Evolutionary conservation across 345 rosid species (phyloP).

Genomic region (Brassica nigra): DNA sequence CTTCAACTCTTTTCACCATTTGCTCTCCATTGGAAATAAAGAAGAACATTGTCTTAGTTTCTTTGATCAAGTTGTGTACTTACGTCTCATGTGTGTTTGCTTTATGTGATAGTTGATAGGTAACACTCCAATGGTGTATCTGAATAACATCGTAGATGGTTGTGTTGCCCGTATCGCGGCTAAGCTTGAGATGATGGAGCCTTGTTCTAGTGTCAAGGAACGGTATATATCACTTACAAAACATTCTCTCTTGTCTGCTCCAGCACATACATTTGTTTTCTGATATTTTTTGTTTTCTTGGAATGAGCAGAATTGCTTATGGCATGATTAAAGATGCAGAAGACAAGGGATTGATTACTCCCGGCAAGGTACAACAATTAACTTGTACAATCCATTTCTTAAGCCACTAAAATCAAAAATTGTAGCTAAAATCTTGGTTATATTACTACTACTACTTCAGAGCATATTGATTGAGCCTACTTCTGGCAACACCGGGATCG

Average conservation of each 20-base stretch:
- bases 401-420: not conserved
- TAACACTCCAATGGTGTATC: slow-evolving; percentile 61
- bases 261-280: not conserved
- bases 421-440: not conserved
- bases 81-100: not conserved
- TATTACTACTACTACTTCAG: slow-evolving; percentile 30
- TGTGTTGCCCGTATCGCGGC: slow-evolving; percentile 63
- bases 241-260: not conserved
- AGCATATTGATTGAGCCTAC: slow-evolving; percentile 60
- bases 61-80: slow-evolving; percentile 1
- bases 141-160: slow-evolving; percentile 58
- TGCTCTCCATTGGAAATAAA: not conserved
- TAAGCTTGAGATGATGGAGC: slow-evolving; percentile 66
- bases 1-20: not conserved
- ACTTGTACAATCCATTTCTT: not conserved
- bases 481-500: slow-evolving; percentile 81
- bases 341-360: slow-evolving; percentile 55
- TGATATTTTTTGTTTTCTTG: not conserved
- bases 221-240: slow-evolving; percentile 35
- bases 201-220: slow-evolving; percentile 56
- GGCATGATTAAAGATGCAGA: slow-evolving; percentile 75
- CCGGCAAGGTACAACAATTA: slow-evolving; percentile 51
- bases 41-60: not conserved
- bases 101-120: slow-evolving; percentile 53
- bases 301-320: slow-evolving; percentile 47